phyloP scores from a whole-genome alignment of 2,329 filamentous ascomycete species.

The Graphium sp. region DNA sequence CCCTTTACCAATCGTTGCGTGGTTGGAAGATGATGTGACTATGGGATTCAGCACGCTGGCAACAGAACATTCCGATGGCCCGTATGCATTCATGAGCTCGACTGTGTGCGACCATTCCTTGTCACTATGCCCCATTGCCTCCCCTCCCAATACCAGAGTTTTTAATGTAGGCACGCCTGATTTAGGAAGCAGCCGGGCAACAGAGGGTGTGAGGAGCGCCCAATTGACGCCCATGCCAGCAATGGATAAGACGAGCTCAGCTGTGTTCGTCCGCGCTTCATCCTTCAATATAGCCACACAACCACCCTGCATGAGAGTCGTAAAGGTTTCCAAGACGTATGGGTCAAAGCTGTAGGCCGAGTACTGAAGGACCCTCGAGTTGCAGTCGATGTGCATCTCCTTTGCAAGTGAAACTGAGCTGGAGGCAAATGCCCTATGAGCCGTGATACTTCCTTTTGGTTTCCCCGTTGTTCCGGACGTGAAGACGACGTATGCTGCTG shows the following conservation, averaged over 20 bases:
- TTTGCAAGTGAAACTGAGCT: background rate
- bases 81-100: background rate
- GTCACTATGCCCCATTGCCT: too few species aligned
- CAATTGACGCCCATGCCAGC: slow-evolving; percentile 9
- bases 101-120: background rate
- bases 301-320: slow-evolving; percentile 18
- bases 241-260: too few species aligned
- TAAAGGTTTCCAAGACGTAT: slow-evolving; percentile 17
- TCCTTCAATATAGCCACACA: slow-evolving; percentile 20
- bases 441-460: slow-evolving; percentile 34
- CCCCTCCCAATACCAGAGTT: too few species aligned
- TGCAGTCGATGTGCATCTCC: background rate
- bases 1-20: slow-evolving; percentile 7
- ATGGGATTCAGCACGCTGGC: too few species aligned
- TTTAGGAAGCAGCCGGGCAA: background rate
- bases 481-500: slow-evolving; percentile 22
- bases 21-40: too few species aligned
- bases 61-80: background rate
- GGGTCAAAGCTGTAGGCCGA: slow-evolving; percentile 19
- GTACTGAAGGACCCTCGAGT: slow-evolving; percentile 10
- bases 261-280: slow-evolving; percentile 15
- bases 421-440: slow-evolving; percentile 1
- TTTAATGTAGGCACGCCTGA: too few species aligned
- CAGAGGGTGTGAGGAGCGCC: background rate
- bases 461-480: slow-evolving; percentile 35